These are phyloP conservation scores for Platanthera zijinensis DNA, from an alignment of 106 monocot genomes.

Conservation along the genomic window DNA sequence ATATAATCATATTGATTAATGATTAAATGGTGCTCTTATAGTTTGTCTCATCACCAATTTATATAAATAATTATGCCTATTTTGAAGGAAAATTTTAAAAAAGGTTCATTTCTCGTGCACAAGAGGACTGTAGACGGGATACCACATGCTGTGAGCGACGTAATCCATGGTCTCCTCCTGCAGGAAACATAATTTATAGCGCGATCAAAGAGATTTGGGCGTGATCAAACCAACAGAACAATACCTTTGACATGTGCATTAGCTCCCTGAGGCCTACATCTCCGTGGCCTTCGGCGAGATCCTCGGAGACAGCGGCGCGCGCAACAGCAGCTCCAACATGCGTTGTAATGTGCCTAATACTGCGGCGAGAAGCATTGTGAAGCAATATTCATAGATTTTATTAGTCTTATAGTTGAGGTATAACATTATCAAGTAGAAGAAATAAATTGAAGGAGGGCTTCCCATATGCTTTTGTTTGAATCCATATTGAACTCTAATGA, in stretches of 20 bases:
- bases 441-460: no score
- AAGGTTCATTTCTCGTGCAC: slow-evolving; percentile 73
- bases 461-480: no score
- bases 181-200: background rate
- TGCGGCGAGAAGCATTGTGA: slow-evolving; percentile 15
- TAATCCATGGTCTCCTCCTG: slow-evolving; percentile 74
- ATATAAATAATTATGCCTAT: background rate
- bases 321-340: slow-evolving; percentile 89
- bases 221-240: background rate
- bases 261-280: slow-evolving; percentile 56
- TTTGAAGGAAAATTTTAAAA: background rate
- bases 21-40: background rate
- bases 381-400: no score
- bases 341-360: slow-evolving; percentile 85
- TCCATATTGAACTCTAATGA: no score
- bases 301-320: slow-evolving; percentile 62
- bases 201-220: background rate
- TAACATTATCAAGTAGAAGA: background rate
- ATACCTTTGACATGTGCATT: slow-evolving; percentile 73
- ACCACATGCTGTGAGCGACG: slow-evolving; percentile 88
- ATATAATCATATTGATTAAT: background rate
- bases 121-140: slow-evolving; percentile 77
- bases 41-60: background rate
- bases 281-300: slow-evolving; percentile 70
- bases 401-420: background rate